phyloP scores from a whole-genome alignment of 495 filamentous ascomycete species.

The Aspergillus asperescens region DNA sequence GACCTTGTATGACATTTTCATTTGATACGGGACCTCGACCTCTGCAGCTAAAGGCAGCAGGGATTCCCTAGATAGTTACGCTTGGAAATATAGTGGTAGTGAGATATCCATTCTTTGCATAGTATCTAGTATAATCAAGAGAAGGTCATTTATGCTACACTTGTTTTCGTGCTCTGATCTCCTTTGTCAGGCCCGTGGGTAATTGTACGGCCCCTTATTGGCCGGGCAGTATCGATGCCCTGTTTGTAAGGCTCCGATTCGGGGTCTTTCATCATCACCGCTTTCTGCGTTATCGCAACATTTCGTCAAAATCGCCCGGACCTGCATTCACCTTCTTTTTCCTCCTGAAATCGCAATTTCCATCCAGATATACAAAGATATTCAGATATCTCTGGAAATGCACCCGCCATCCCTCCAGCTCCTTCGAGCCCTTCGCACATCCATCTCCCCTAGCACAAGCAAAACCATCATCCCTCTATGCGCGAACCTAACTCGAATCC shows the following conservation, averaged over 20 bases:
- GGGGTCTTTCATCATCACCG: background rate
- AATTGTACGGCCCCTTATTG: background rate
- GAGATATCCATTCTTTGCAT: slow-evolving; percentile 15
- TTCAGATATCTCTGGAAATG: slow-evolving; percentile 21
- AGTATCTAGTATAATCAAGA: slow-evolving; percentile 11
- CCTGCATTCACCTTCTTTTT: background rate
- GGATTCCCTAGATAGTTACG: slow-evolving; percentile 16
- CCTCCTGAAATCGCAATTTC: background rate
- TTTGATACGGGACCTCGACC: slow-evolving; percentile 9
- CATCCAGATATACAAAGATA: background rate
- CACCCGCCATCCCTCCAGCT: slow-evolving; percentile 42
- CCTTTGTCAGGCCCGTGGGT: too few species aligned
- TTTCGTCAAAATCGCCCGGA: background rate
- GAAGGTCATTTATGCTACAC: background rate
- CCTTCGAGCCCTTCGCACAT: slow-evolving; percentile 39
- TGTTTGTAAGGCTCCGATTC: background rate
- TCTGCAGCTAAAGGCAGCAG: slow-evolving; percentile 1
- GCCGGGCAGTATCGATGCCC: background rate
- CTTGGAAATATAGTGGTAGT: slow-evolving; percentile 11
- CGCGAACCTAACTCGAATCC: slow-evolving; percentile 13
- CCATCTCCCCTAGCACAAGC: slow-evolving; percentile 18
- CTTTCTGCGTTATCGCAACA: background rate
- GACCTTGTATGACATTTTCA: slow-evolving; percentile 23
- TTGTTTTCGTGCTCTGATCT: too few species aligned
- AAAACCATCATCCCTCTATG: slow-evolving; percentile 14